These are phyloP conservation scores for Russula olivacea DNA, from an alignment of 768 basidiomycete species.

Conservation along the genomic window DNA sequence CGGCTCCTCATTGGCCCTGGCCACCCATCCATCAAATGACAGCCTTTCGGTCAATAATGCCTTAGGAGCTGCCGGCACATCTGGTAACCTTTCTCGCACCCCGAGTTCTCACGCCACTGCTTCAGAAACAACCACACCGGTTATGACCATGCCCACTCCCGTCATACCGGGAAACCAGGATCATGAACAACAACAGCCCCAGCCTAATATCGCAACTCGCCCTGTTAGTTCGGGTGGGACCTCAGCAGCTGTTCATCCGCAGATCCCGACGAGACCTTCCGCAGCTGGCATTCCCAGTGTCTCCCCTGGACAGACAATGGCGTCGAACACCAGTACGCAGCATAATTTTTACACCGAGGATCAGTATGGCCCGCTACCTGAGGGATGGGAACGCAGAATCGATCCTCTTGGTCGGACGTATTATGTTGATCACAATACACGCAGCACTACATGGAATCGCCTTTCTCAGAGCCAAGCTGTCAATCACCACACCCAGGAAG, in stretches of 20 bases:
- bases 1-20: conserved; percentile 50
- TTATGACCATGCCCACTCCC: conserved; percentile 31
- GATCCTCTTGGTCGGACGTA: conserved; percentile 95
- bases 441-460: conserved; percentile 96
- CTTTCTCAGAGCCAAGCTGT: conserved; percentile 61
- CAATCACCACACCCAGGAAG: too few species aligned
- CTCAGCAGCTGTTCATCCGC: conserved; percentile 25
- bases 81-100: conserved; percentile 51
- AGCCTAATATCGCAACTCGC: conserved; percentile 31
- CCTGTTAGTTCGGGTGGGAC: conserved; percentile 35
- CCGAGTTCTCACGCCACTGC: conserved; percentile 61
- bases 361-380: conserved; percentile 84
- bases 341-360: conserved; percentile 90
- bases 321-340: conserved; percentile 39
- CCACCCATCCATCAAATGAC: conserved; percentile 48
- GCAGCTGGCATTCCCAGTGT: conserved; percentile 35
- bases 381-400: conserved; percentile 91
- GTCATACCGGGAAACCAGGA: conserved; percentile 32
- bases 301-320: conserved; percentile 28
- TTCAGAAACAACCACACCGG: conserved; percentile 35
- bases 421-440: conserved; percentile 98
- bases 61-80: conserved; percentile 31
- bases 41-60: conserved; percentile 46
- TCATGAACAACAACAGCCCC: conserved; percentile 26
- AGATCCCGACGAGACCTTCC: conserved; percentile 29